Evolutionary conservation across 164 flowering plant species (phyloP), one percentile per base, ranked within the genome.

Genomic region (Vitis amurensis): DNA sequence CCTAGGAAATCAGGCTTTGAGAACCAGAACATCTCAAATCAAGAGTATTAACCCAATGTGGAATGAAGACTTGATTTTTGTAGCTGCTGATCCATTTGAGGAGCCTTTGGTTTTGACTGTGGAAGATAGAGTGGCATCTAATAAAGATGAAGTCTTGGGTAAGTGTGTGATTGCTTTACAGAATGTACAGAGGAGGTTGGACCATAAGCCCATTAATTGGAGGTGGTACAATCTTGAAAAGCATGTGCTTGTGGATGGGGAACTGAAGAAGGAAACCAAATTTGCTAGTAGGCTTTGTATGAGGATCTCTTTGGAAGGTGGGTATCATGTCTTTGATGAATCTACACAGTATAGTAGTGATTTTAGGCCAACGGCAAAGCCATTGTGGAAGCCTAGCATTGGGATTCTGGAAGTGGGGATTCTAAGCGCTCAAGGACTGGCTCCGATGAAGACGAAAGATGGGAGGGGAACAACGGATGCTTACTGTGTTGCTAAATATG

Each of bases 271-370:
- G 64, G 91, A 88, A 4, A 72, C 55, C 17, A 89, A 83, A 70
- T 91, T 89, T 76, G 80, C 94, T 0, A 91, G 94, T 64, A 81
- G 86, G 77, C 75, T 91, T 73, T 94, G 87, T 76, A 59, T 88
- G 78, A 83, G 97, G 73, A 64, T 88, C 14, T 84, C 88, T 60
- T 71, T 91, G 68, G 97, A 91, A 49, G 97, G 97, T 47, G 97
- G 97, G 3, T 91, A 91, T 69, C 97, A 91, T 67, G 97, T 91
- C 31, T 68, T 91, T 51, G 97, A 91, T 73, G 97, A 91, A 74
- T 91, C 97, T 4, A 87, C 94, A 0, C 91, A 85, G 69, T 89
- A 89, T 74, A 88, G 90, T 60, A 89, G 97, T 70, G 97, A 89
- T 74, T 88, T 86, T 67, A 76, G 91, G 71, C 94, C 94, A 11